Conservation (phyloP, 2,329 filamentous ascomycete genomes). For the Lojkania enalia region DNA sequence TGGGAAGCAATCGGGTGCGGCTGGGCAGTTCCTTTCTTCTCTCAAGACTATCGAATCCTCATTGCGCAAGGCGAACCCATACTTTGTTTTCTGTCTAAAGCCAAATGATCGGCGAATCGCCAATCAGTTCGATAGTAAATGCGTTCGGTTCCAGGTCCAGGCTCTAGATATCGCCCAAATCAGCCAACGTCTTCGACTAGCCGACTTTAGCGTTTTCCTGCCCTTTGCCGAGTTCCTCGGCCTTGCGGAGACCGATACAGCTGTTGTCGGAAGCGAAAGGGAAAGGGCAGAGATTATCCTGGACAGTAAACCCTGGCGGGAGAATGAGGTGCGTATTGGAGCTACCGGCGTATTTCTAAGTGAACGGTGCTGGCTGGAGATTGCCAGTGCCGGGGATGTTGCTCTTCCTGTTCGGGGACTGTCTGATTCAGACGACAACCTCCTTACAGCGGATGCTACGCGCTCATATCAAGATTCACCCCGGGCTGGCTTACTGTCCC, state of each 20-base stretch:
- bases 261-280: conserved; percentile 86
- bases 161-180: conserved; percentile 97
- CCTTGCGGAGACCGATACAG: conserved; percentile 78
- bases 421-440: conserved; percentile 57
- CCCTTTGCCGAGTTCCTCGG: conserved; percentile 96
- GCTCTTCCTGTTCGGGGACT: conserved; percentile 52
- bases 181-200: conserved; percentile 86
- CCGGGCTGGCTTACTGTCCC: conserved; percentile 60
- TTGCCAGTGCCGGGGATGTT: conserved; percentile 69
- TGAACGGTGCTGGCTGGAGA: conserved; percentile 92
- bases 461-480: conserved; percentile 61
- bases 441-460: conserved; percentile 58
- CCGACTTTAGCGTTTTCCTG: conserved; percentile 93
- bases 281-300: conserved; percentile 92
- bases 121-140: conserved; percentile 99
- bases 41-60: conserved; percentile 91
- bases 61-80: conserved; percentile 83
- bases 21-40: conserved; percentile 86
- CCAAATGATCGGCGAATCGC: conserved; percentile 96
- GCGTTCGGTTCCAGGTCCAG: conserved; percentile 90
- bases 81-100: conserved; percentile 97
- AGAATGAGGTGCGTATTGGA: conserved; percentile 86
- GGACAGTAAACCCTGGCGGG: conserved; percentile 88
- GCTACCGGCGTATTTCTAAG: conserved; percentile 94
- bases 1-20: conserved; percentile 76